Evolutionary conservation across 495 filamentous ascomycete genomes (phyloP).

Genomic region (Letharia lupina): DNA sequence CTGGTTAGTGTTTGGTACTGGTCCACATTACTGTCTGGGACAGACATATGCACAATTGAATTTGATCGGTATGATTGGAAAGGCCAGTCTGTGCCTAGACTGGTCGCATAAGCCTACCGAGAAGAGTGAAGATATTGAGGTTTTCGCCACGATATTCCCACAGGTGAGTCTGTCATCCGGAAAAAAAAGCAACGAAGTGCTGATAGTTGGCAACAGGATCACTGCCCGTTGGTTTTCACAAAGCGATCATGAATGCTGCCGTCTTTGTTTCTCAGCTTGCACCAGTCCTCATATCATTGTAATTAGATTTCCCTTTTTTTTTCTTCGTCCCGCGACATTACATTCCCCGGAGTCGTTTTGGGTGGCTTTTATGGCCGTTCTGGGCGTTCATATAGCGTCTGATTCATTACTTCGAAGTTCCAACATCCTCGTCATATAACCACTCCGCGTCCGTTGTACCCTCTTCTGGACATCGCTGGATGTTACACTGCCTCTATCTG

Average conservation of each 20-base stretch:
- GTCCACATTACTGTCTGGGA: slow-evolving; percentile 93
- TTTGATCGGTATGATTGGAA: slow-evolving; percentile 85
- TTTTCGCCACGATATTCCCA: slow-evolving; percentile 97
- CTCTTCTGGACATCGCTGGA: not conserved
- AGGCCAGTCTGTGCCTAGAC: slow-evolving; percentile 82
- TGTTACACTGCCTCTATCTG: not conserved
- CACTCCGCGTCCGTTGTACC: not conserved
- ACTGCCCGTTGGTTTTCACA: slow-evolving; percentile 58
- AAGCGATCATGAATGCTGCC: slow-evolving; percentile 25
- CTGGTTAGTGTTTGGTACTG: slow-evolving; percentile 93
- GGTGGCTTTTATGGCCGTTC: not conserved
- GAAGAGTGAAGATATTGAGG: slow-evolving; percentile 86
- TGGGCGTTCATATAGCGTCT: not conserved
- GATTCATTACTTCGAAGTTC: not conserved
- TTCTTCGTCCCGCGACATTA: not conserved
- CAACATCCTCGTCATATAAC: not conserved
- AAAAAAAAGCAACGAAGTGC: slow-evolving; percentile 14
- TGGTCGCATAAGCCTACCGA: slow-evolving; percentile 84
- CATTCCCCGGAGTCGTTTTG: not conserved
- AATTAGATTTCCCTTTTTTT: slow-evolving; percentile 2
- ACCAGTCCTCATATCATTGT: not conserved
- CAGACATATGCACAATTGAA: slow-evolving; percentile 90
- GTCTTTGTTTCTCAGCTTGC: not conserved
- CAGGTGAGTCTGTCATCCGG: slow-evolving; percentile 53
- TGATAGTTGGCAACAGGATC: slow-evolving; percentile 38